Percentiles rank a stretch among this genome's conserved stretches.
phyloP scores from a whole-genome alignment of 192 early-diverging fungal genomes.

The Backusella morwellensis region DNA sequence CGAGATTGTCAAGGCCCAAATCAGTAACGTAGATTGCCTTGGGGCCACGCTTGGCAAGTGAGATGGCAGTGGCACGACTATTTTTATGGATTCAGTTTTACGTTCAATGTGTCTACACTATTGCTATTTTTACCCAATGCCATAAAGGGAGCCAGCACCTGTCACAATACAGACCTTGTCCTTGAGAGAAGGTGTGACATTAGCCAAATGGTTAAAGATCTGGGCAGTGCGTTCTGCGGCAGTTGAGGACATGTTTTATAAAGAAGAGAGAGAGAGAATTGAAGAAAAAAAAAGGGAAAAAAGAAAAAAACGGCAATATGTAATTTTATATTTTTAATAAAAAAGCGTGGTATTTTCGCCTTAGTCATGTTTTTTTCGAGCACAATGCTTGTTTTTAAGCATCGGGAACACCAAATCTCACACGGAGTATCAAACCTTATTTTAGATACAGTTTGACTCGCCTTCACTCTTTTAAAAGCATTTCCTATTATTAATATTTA shows the following conservation, averaged over 20 bases:
- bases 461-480: not conserved
- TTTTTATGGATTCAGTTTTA: too few species aligned
- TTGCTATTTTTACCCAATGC: conserved; percentile 41
- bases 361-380: conserved; percentile 11
- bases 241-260: conserved; percentile 16
- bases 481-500: not conserved
- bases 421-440: not conserved
- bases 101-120: too few species aligned
- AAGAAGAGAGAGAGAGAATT: not conserved
- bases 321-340: not conserved
- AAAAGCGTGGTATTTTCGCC: not conserved
- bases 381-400: not conserved
- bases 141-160: conserved; percentile 44
- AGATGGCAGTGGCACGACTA: conserved; percentile 36
- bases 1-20: conserved; percentile 31
- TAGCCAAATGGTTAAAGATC: conserved; percentile 23
- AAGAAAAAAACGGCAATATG: not conserved
- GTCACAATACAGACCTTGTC: conserved; percentile 53
- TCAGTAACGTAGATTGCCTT: conserved; percentile 47
- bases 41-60: conserved; percentile 31
- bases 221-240: conserved; percentile 30
- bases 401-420: not conserved
- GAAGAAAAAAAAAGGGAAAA: not conserved
- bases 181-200: conserved; percentile 24
- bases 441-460: not conserved